Evolutionary conservation across 2,329 filamentous ascomycete species (phyloP), one percentile per base, ranked within the genome.

Genomic region (Penicillium frequentans): DNA sequence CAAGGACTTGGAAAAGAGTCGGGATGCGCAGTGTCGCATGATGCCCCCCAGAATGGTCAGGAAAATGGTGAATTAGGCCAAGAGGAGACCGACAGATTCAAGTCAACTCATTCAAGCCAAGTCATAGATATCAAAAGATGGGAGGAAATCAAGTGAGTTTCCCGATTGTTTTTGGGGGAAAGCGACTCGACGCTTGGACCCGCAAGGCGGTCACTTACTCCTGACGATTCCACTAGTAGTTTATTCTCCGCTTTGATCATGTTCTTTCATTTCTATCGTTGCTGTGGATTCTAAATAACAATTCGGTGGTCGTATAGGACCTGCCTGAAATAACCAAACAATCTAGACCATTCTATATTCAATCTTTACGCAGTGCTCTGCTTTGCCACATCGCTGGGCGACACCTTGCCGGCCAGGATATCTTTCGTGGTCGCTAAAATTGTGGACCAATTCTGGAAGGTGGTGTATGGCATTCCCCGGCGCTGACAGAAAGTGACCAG

Each of bases 401-500:
- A 87, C 16, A 83, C 84, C 73, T 88, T 87, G 24, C 90, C 91
- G 31, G 85, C 85, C n/a, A 82, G 80, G 68, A 97, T 91, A 57
- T 89, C 86, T 78, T 91, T 87, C 59, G 91, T 88, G 29, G 88
- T 89, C 59, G 84, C 80, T 48, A 90, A 81, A 69, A 96, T 96
- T 61, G 87, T 85, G 7, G 84, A 84, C 86, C 93, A 97, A 78
- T 93, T 86, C 67, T 90, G 82, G 73, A 97, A 97, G 3, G 90
- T 86, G 14, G 90, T 93, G 74, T 96, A 97, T 0, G 93, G 92
- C 21, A 96, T 87, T 10, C 89, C 85, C 73, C 96, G 86, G 54
- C 86, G 86, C 67, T 93, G 88, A 72, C 93, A 97, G 78, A 91
- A 97, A 14, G 83, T 86, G 61, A 97, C 89, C 55, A 98, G 84